Conservation (phyloP, 139 green algal species). For the Ettlia oleoabundans region DNA sequence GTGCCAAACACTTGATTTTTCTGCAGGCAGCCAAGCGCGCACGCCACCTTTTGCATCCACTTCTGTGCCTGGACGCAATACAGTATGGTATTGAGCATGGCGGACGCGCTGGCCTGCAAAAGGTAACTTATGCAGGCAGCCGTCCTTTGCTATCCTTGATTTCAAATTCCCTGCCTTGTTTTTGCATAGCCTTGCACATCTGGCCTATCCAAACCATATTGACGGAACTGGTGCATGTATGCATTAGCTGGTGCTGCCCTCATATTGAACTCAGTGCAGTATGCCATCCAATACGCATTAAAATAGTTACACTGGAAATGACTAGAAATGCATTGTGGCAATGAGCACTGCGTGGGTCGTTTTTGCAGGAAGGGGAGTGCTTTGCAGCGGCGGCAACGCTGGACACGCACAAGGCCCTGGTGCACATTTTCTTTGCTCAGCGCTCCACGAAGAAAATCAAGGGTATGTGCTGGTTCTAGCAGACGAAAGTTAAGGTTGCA, state of each 20-base stretch:
- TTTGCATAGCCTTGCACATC: too few relatives aligned
- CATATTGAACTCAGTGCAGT: too few relatives aligned
- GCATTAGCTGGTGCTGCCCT: too few relatives aligned
- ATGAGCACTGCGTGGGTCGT: background rate
- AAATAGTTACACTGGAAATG: too few relatives aligned
- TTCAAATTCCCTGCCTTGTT: too few relatives aligned
- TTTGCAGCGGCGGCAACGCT: conserved; percentile 80
- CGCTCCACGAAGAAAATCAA: conserved; percentile 90
- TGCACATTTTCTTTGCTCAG: conserved; percentile 99
- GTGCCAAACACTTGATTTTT: too few relatives aligned
- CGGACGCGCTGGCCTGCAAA: conserved; percentile 78
- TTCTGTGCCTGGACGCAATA: conserved; percentile 94
- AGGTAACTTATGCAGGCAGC: too few relatives aligned
- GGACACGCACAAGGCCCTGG: conserved; percentile 91
- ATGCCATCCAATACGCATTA: too few relatives aligned
- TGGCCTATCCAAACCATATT: too few relatives aligned
- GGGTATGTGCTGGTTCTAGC: background rate
- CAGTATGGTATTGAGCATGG: conserved; percentile 82
- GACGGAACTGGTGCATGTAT: too few relatives aligned
- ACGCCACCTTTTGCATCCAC: conserved; percentile 84
- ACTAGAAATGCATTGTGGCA: too few relatives aligned
- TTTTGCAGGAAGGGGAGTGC: conserved; percentile 66
- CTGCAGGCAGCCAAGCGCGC: conserved; percentile 60
- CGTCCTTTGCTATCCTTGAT: too few relatives aligned
- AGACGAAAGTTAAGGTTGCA: background rate